Base-by-base conservation (phyloP, 129 eudicot species). In the Escallonia rubra region DNA sequence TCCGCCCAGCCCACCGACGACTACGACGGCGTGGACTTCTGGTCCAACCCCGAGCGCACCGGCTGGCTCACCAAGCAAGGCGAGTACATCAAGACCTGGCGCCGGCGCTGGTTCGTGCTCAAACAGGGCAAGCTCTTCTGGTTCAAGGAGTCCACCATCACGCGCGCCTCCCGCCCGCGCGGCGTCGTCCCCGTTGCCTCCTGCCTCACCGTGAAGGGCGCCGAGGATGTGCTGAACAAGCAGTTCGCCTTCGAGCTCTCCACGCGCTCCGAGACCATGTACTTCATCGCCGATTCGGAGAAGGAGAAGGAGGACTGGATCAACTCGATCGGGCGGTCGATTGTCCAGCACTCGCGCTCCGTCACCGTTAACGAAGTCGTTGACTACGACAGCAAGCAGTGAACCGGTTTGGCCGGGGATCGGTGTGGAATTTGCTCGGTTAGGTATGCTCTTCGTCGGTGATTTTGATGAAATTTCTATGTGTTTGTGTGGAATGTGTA, bases 281-380 rank as follows among this genome's bases (percentile, higher is more conserved):
- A 82, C 61, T 82, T 86, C 68, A 77, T 86, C 39, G 85, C 86
- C 13, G 88, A 86, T 79, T 70, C 83, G 5, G 86, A 86, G 73
- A 82, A 86, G 71, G 88, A 86, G 49, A 82, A 86, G 78, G 86
- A 86, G 59, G 92, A 86, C 50, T 86, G 88, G 92, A 86, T 82
- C 60, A 82, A 86, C 56, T 77, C 86, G 23, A 82, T 86, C 44
- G 88, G 88, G 13, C 59, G 92, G 15, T 74, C 88, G 6, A 86
- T 82, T 42, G 92, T 86, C 12, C 88, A 86, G 80, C 80, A 73
- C 74, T 86, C 92, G 1, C 72, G 77, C 57, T 86, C 83, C 0
- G 83, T 86, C 45, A 82, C 81, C 48, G 81, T 59, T 64, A 43
- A 78, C 41, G 91, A 82, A 58, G 62, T 82, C 14, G 73, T 86